phyloP scores from a whole-genome alignment of 805 yeast genomes.

The Henningerozyma blattae region DNA sequence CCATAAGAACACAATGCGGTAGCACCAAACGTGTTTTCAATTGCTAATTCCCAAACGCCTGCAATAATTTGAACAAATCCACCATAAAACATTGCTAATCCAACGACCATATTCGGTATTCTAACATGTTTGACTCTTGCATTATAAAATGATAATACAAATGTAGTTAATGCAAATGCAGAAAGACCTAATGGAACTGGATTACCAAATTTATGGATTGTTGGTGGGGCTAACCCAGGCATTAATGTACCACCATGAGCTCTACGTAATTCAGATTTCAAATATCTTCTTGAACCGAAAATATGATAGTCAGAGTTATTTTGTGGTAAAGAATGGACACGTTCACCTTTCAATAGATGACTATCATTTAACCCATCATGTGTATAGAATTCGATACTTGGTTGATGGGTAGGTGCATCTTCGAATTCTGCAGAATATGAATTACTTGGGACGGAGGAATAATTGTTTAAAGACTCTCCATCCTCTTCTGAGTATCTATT shows the following conservation, averaged over 20 bases:
- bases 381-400: too few species aligned
- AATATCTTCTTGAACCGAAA: not conserved
- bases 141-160: constrained; percentile 40
- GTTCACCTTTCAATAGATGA: not conserved
- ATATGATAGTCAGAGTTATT: constrained; percentile 29
- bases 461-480: too few species aligned
- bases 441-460: too few species aligned
- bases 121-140: constrained; percentile 39
- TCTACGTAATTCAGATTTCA: constrained; percentile 31
- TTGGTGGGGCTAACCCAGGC: constrained; percentile 45
- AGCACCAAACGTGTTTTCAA: constrained; percentile 52
- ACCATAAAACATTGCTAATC: constrained; percentile 46
- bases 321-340: constrained; percentile 3
- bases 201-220: constrained; percentile 44
- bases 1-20: constrained; percentile 48
- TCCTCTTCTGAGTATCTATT: too few species aligned
- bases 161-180: constrained; percentile 48
- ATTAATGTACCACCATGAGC: constrained; percentile 75
- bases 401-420: too few species aligned
- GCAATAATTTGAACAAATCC: constrained; percentile 44
- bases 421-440: too few species aligned
- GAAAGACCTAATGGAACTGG: constrained; percentile 49
- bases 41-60: constrained; percentile 48
- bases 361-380: not conserved
- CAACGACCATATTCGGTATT: constrained; percentile 38